Base-by-base conservation (phyloP, 768 basidiomycete genomes). In the Scleroderma bovista region DNA sequence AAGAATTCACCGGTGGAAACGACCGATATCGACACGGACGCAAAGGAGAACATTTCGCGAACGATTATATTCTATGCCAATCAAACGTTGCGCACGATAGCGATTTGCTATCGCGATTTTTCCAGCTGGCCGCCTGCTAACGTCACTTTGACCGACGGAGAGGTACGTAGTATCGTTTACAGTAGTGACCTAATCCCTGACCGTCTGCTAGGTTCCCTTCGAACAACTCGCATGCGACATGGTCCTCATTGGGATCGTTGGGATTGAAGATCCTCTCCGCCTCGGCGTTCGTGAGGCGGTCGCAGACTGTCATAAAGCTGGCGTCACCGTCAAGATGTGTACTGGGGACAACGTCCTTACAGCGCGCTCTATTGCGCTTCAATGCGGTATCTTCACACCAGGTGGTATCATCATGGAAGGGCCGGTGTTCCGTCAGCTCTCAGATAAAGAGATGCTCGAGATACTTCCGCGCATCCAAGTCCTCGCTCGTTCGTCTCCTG, bases 361-460 rank as follows among this genome's bases (percentile, higher is more conserved):
- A 1, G 91, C 90, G 44, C 83, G 93, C n/a, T 96, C 94, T 7
- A 99, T 99, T 59, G 95, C 96, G 19, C 77, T 79, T 1, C 95
- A 99, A 61, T 98, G 95, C 60, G 93, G 94, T 34, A 97, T 98
- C 64, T 98, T 88, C 72, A 88, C 86, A 16, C 69, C 86, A 3
- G 94, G 94, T 22, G 96, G 96, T 26, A 80, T 98, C 57, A 89
- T 99, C 69, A 97, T 98, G 92, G 96, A 99, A 64, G 94, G 96
- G 0, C 95, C 95, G 0, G 77, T 86, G 5, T 99, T 98, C 77
- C 80, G 96, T 39, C 74, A 84, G 61, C 76, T 99, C 32, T 75
- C 70, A 12, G 76, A 81, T 17, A 57, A 72, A 1, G 86, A 96
- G 55, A 82, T 84, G 67, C 70, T 87, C 34, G 86, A 89, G 41